Evolutionary conservation across 2,329 filamentous ascomycete species (phyloP).

Genomic region (Zymoseptoria passerinii): DNA sequence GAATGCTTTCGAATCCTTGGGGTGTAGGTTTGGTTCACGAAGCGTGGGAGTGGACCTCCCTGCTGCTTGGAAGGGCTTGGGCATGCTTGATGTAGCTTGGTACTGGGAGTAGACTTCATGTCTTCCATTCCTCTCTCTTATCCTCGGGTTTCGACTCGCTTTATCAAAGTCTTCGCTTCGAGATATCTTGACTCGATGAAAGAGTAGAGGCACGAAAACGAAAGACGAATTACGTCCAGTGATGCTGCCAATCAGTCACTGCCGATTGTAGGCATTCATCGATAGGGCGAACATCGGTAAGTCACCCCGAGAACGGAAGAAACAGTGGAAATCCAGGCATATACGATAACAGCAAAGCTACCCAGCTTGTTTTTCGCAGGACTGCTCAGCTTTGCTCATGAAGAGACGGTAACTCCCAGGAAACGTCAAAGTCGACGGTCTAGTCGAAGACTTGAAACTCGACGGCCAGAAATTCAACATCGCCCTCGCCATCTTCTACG

Average conservation of each 20-base stretch:
- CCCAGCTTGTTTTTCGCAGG: background rate
- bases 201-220: background rate
- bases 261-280: conserved; percentile 36
- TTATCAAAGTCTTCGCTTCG: background rate
- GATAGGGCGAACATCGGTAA: conserved; percentile 28
- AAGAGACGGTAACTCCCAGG: conserved; percentile 14
- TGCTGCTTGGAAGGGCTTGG: background rate
- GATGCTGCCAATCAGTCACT: background rate
- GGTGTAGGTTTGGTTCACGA: background rate
- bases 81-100: background rate
- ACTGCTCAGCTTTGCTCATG: background rate
- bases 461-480: conserved; percentile 8
- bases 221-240: background rate
- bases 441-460: conserved; percentile 33
- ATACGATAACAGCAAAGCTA: no score
- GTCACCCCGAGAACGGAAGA: background rate
- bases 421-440: conserved; percentile 36
- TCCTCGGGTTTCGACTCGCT: background rate
- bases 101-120: background rate
- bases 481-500: conserved; percentile 37
- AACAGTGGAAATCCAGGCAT: background rate
- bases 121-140: background rate
- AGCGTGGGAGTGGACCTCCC: background rate
- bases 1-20: background rate
- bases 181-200: background rate